Base-by-base conservation (phyloP, 768 basidiomycete species). In the Russula lepida region DNA sequence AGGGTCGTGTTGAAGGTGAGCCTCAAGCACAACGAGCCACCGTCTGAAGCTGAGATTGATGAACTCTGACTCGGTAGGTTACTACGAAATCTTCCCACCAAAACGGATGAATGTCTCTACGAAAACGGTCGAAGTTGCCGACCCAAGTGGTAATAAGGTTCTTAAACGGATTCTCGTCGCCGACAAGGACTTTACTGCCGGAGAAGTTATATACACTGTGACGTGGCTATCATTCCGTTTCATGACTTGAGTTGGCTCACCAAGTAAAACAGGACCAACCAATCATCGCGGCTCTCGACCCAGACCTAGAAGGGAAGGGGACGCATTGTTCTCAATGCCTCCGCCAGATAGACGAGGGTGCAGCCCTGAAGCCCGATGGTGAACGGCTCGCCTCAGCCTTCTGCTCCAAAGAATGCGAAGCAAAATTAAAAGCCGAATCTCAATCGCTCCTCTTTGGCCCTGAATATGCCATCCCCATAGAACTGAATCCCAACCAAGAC, bases 121-220 rank as follows among this genome's bases (percentile, higher is more conserved):
- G 41, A 77, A 83, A 55, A 67, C 64, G 27, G 49, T 73, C n/a
- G 66, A 74, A 15, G 53, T 70, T 9, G 60, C 69, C 33, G 67
- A 67, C 17, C 66, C 66, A 39, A 68, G 50, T 19, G 66, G 69
- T 64, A 71, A 68, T 68, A 71, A 54, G 65, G 76, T 67, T 46
- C 80, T 79, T 54, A 83, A 81, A 68, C 56, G 58, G 12, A 47
- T 63, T 25, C 73, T 91, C 35, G 76, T 89, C 35, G 82, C 83
- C 32, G 79, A 75, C 59, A 84, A 85, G 70, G 86, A 90, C 66
- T 78, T 92, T 59, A 72, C 78, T 52, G 78, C 78, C 3, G 90
- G 89, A 50, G 87, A 92, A 60, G 74, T 82, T 49, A 89, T 93
- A 54, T 93, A 91, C 75, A 85, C 80, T 79, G 90, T 84, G 70